A percentile compares a stretch with the other conserved stretches of the same genome.
Evolutionary conservation across 176 grass and related monocot species (phyloP).

Genomic region (Musa schizocarpa): DNA sequence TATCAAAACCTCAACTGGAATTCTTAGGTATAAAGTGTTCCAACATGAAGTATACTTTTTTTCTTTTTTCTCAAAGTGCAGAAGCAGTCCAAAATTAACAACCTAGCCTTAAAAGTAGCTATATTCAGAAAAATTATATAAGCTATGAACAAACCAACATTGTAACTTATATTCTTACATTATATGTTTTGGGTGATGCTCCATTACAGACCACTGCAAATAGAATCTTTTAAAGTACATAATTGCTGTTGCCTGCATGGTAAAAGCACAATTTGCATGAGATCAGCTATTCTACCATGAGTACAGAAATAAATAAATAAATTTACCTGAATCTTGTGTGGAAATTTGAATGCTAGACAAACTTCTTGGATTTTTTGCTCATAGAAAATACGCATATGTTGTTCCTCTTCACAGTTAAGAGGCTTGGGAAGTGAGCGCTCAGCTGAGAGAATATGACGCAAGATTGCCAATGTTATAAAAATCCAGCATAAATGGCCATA

Average conservation of each 20-base stretch:
- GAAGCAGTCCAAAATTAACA: neutral
- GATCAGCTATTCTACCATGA: neutral
- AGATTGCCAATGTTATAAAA: conserved; percentile 3
- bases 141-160: neutral
- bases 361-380: conserved; percentile 99
- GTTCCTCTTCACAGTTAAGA: conserved; percentile 79
- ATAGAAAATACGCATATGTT: conserved; percentile 67
- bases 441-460: conserved; percentile 20
- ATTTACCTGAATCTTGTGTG: conserved; percentile 84
- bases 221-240: conserved; percentile 99
- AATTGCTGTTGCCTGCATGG: conserved; percentile 76
- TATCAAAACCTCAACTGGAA: too few relatives aligned
- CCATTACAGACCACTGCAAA: conserved; percentile 90
- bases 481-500: neutral
- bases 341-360: conserved; percentile 85
- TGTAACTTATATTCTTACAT: conserved; percentile 51
- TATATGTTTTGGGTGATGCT: conserved; percentile 95
- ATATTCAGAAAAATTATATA: neutral
- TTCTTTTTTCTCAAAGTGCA: too few relatives aligned
- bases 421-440: conserved; percentile 39
- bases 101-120: neutral
- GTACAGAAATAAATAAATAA: neutral
- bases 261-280: conserved; percentile 10
- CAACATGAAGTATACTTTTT: too few relatives aligned
- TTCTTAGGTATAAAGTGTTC: too few relatives aligned